Evolutionary conservation across 2,329 filamentous ascomycete species (phyloP).

Genomic region (Pseudogymnoascus sp.): DNA sequence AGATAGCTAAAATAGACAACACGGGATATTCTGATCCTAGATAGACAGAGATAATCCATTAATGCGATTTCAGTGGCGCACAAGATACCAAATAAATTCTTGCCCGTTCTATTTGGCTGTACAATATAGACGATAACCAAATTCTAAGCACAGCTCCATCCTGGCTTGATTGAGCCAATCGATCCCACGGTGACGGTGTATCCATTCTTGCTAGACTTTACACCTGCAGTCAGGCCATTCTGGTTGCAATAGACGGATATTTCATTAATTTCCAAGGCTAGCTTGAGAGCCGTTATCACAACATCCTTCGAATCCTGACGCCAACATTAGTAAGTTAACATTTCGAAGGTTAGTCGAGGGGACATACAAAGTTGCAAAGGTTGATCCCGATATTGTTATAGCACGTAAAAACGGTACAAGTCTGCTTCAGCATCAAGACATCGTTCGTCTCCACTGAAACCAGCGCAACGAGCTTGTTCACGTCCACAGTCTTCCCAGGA

Average conservation of each 20-base stretch:
- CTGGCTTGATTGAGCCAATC: background rate
- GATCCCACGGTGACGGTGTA: background rate
- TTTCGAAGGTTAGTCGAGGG: background rate
- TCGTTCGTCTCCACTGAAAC: background rate
- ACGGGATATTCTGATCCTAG: background rate
- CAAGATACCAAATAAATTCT: background rate
- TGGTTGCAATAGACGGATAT: background rate
- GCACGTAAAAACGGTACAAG: background rate
- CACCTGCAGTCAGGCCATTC: background rate
- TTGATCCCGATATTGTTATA: background rate
- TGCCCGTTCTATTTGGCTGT: background rate
- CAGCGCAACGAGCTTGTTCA: background rate
- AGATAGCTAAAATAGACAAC: background rate
- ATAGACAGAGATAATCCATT: background rate
- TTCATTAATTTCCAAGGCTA: background rate
- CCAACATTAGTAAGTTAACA: background rate
- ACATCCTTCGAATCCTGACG: background rate
- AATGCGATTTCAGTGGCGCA: background rate
- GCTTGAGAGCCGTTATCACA: background rate
- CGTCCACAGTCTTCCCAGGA: background rate
- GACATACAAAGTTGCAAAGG: background rate
- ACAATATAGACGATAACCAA: background rate
- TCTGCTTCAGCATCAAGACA: background rate
- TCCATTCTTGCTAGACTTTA: background rate
- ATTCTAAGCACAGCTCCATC: background rate